Base-by-base conservation (phyloP, 768 basidiomycete genomes). In the Pholiota conissans region DNA sequence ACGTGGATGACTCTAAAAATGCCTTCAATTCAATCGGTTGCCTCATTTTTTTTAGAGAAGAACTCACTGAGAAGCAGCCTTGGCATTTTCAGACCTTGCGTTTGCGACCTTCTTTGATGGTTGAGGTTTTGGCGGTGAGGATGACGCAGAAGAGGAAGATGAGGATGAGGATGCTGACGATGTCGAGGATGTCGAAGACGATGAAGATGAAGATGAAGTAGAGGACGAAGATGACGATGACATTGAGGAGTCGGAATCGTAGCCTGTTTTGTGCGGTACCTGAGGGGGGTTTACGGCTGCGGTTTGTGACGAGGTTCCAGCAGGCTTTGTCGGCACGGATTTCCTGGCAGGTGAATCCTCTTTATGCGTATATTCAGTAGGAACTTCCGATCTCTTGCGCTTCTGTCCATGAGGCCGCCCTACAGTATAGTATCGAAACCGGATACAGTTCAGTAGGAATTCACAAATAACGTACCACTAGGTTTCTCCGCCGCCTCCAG, bases 171-270 rank as follows among this genome's bases (percentile, higher is more conserved):
- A 65, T 26, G 68, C 65, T 0, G 58, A 57, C 3, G 66, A 55
- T 35, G 62, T 62, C 0, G 60, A 61, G 2, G 49, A 28, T 5
- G 55, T 58, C 16, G 66, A 64, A 14, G 69, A 65, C 2, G 66
- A 55, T 0, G 66, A 64, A 0, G 69, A 67, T 14, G 55, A 57
- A 0, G 64, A 68, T 0, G 69, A 64, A 0, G 67, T 67, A 3
- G 67, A 63, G 0, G 72, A 68, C 0, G 71, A 65, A 1, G 63
- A 56, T 16, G 71, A 69, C 0, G 69, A 64, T 0, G 71, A 69
- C 3, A 59, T 52, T 1, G 65, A 64, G 2, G 65, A 61, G 45
- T 66, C 61, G 1, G 66, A 63, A 3, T 45, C 64, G 22, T 60
- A 57, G 30, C 29, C 55, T 18, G 50, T 57, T 20, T 63, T 59